Percentiles rank a stretch among this genome's conserved stretches.
These are phyloP conservation scores for Aspergillus sp. DNA, from an alignment of 2,329 filamentous ascomycete genomes.

Conservation along the genomic window DNA sequence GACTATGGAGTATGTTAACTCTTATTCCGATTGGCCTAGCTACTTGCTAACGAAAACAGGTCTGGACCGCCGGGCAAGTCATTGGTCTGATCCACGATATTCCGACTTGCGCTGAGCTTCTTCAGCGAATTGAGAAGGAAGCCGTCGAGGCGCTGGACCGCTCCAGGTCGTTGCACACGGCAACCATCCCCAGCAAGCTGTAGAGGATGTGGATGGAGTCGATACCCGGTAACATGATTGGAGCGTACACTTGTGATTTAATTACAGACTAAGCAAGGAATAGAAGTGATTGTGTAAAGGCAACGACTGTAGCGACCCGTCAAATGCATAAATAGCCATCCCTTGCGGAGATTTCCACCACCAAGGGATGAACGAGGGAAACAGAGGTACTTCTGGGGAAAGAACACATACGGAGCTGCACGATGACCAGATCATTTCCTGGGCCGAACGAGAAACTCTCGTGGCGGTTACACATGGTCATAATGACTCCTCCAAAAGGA, in stretches of 20 bases:
- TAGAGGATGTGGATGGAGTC: conserved; percentile 30
- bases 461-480: background rate
- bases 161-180: conserved; percentile 57
- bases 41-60: conserved; percentile 51
- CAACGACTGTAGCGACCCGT: background rate
- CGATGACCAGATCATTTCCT: background rate
- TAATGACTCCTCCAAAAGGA: background rate
- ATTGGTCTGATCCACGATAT: conserved; percentile 86
- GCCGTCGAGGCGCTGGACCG: conserved; percentile 67
- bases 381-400: background rate
- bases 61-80: conserved; percentile 97
- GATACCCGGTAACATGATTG: conserved; percentile 6
- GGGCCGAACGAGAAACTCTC: background rate
- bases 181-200: conserved; percentile 56
- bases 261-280: conserved; percentile 9
- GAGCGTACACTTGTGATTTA: conserved; percentile 11
- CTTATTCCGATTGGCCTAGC: conserved; percentile 26
- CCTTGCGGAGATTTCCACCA: background rate
- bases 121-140: conserved; percentile 75
- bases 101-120: conserved; percentile 69
- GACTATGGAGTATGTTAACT: conserved; percentile 74
- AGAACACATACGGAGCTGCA: background rate
- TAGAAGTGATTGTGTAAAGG: background rate
- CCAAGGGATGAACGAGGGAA: conserved; percentile 1
- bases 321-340: background rate